These are phyloP conservation scores for Arachnomyces sp. DNA, from an alignment of 2,329 filamentous ascomycete species.

Conservation along the genomic window DNA sequence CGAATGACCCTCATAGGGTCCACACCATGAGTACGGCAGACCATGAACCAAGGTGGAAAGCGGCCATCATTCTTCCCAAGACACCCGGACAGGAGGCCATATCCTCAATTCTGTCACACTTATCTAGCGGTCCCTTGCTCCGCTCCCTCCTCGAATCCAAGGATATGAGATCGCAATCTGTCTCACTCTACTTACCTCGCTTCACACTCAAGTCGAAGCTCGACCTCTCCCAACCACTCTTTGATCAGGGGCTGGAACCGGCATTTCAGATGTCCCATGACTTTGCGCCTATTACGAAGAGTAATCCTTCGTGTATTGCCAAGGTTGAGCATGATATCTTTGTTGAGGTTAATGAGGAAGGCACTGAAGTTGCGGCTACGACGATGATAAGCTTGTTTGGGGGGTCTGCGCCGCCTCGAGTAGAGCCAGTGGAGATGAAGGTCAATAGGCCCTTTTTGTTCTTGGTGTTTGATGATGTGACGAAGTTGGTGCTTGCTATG, in stretches of 20 bases:
- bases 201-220: constrained; percentile 3
- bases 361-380: constrained; percentile 6
- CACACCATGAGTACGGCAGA: no score
- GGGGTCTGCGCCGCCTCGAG: neutral
- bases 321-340: constrained; percentile 5
- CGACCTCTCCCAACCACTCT: constrained; percentile 2
- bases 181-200: constrained; percentile 7
- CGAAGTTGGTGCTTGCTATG: neutral
- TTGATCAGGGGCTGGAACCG: neutral
- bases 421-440: constrained; percentile 3
- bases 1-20: neutral
- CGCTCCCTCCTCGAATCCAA: constrained; percentile 1
- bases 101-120: constrained; percentile 2
- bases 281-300: constrained; percentile 1
- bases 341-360: constrained; percentile 7
- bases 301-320: neutral
- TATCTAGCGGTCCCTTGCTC: constrained; percentile 2
- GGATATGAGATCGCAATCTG: neutral
- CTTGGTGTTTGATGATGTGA: constrained; percentile 5
- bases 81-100: neutral
- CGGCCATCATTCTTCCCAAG: constrained; percentile 8
- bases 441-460: constrained; percentile 7
- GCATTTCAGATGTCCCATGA: neutral
- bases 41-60: constrained; percentile 4
- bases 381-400: constrained; percentile 1